Base-by-base conservation (phyloP, 768 basidiomycete species). In the Termitomyces sp. region DNA sequence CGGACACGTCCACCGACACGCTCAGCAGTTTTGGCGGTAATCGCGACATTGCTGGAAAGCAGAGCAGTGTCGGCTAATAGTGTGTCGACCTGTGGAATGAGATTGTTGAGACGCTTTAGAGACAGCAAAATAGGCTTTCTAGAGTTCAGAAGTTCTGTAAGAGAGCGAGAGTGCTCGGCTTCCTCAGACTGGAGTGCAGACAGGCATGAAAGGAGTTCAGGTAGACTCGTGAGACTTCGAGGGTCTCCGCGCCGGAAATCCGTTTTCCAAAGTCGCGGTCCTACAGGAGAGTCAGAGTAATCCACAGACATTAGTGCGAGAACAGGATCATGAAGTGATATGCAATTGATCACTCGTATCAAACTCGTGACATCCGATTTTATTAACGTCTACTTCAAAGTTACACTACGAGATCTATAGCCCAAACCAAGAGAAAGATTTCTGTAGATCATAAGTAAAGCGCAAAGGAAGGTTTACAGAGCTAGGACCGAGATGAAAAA, bases 1-100 rank as follows among this genome's bases (percentile, higher is more conserved):
- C 89, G 80, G 24, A 99, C 97, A 50, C 88, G 87, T 33, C 92
- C 90, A n/a, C 95, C 93, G 8, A 99, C 90, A 49, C 95, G 79
- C 65, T 94, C 86, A 12, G 89, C 91, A 12, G 88, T 95, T 62
- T 82, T 76, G 1, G 87, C 90, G 1, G 89, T 93, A n/a, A 72
- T 76, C 5, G 81, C 81, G 16, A 93, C 91, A 57, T 80, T 86
- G 4, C 68, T 64, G 15, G 78, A 72, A 16, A 92, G 77, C 2
- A 79, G 61, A 3, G 67, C 70, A 1, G 90, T 83, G 49, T 92
- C 87, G 4, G 67, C 56, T 54, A 80, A 75, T 28, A 93, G 72
- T n/a, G 77, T 75, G 62, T 90, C 83, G 54, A 95, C 73, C 46
- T 75, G 77, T 1, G 88, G 84, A 16, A 77, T 67, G 26, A 94